A percentile compares a stretch with the other conserved stretches of the same genome.
These are phyloP conservation scores for Schizosaccharomyces versatilis DNA, from an alignment of 1,139 yeast genomes.

Conservation along the genomic window DNA sequence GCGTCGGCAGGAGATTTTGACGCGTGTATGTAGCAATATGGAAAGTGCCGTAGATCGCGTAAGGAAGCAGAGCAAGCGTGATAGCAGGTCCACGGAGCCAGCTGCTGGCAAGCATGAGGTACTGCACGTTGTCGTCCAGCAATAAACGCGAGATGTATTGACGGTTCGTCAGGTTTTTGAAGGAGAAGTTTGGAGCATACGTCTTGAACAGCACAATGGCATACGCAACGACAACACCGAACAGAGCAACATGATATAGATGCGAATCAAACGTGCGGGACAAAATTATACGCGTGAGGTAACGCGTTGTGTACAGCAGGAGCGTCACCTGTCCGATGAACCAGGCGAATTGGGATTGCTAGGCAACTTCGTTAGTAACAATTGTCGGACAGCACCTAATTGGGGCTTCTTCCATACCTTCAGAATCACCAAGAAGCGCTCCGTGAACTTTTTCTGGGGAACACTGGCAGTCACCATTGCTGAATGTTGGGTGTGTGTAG, in stretches of 20 bases:
- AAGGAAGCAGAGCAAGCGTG: conserved; percentile 39
- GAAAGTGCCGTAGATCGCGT: conserved; percentile 45
- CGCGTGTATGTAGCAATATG: conserved; percentile 49
- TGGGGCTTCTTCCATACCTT: too few relatives aligned
- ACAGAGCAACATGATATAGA: conserved; percentile 39
- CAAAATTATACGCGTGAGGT: conserved; percentile 25
- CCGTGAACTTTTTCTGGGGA: too few relatives aligned
- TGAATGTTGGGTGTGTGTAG: too few relatives aligned
- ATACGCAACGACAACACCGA: conserved; percentile 52
- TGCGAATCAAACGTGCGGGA: conserved; percentile 15
- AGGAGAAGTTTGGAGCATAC: conserved; percentile 4
- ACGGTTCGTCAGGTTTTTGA: neutral
- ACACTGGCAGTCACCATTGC: too few relatives aligned
- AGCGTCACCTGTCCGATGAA: conserved; percentile 46
- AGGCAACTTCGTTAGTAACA: neutral
- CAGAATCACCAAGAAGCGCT: too few relatives aligned
- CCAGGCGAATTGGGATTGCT: conserved; percentile 14
- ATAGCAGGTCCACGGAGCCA: conserved; percentile 26
- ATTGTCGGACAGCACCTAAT: too few relatives aligned
- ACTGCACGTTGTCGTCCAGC: conserved; percentile 48
- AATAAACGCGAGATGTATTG: conserved; percentile 17
- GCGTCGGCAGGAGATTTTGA: conserved; percentile 43
- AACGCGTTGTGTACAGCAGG: conserved; percentile 32
- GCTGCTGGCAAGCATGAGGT: conserved; percentile 33
- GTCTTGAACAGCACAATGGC: conserved; percentile 52